A percentile compares a stretch with the other conserved stretches of the same genome.
phyloP scores from a whole-genome alignment of 2,329 filamentous ascomycete species.

The Hawksworthiomyces lignivorus region DNA sequence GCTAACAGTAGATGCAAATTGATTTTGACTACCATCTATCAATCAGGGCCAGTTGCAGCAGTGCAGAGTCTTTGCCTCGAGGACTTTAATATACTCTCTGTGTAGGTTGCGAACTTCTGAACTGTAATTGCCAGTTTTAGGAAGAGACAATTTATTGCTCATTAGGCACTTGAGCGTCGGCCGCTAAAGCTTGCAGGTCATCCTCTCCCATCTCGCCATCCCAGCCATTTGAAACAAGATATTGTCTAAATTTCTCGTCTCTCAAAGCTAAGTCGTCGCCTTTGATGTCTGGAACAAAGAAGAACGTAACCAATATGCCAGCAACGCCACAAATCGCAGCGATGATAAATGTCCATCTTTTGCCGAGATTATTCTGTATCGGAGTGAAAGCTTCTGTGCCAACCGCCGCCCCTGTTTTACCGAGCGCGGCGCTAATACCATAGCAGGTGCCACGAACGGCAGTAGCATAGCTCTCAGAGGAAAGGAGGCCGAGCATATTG shows the following conservation, averaged over 20 bases:
- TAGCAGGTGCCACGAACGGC: constrained; percentile 42
- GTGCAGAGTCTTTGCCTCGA: too few relatives aligned
- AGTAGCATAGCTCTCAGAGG: constrained; percentile 42
- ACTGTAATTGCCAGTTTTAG: too few relatives aligned
- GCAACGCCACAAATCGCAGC: constrained; percentile 14
- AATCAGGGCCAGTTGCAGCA: too few relatives aligned
- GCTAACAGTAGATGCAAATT: too few relatives aligned
- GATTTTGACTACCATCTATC: too few relatives aligned
- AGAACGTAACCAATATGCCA: constrained; percentile 13
- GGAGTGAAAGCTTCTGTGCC: constrained; percentile 28
- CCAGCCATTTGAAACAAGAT: constrained; percentile 11
- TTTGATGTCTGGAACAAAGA: constrained; percentile 11
- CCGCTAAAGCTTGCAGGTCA: too few relatives aligned
- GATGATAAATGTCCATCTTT: constrained; percentile 15
- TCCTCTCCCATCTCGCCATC: constrained; percentile 15
- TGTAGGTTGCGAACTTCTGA: too few relatives aligned
- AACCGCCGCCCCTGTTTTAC: constrained; percentile 43
- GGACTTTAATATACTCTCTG: too few relatives aligned
- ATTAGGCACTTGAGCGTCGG: too few relatives aligned
- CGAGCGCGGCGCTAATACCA: constrained; percentile 40
- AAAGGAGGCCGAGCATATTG: constrained; percentile 39
- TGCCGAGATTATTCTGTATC: constrained; percentile 13
- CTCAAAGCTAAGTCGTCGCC: constrained; percentile 9
- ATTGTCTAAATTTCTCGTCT: constrained; percentile 13
- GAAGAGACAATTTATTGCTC: too few relatives aligned